Base-by-base conservation (phyloP, 164 flowering plant species). In the Magnolia sinica region DNA sequence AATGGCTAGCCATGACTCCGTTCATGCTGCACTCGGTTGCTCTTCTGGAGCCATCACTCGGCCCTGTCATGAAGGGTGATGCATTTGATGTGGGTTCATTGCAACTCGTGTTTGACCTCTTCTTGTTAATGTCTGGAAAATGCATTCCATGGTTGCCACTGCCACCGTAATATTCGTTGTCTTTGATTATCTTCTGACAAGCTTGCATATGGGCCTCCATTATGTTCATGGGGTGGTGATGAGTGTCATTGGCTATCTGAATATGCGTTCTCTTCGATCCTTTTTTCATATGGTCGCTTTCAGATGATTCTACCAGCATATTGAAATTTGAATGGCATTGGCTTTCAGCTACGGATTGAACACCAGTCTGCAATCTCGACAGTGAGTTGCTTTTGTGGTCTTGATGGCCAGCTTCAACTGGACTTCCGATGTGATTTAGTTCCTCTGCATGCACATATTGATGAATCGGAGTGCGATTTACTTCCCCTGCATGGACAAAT, bases 21-120 rank as follows among this genome's bases (percentile, higher is more conserved):
- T 66, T 76, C 61, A 73, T 77, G 27, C 63, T 66, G 58, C 73
- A 45, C 71, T 76, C 61, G 19, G 52, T 64, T 63, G 64, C 77
- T 59, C 16, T 71, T 70, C 23, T 50, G 50, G 31, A 16, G 9
- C 49, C 16, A 68, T 64, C 73, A 82, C 75, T 78, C 22, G 72
- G 24, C 22, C 74, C 76, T 61, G 74, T 68, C 13, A 63, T 59
- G 19, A 77, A 58, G 16, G 73, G 68, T 5, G 80, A 76, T 65
- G 74, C 63, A 76, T 78, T 76, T 9, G 86, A 74, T 61, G 73
- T 63, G 71, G 68, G 59, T 27, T 84, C 50, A 74, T 10, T 45
- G 31, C 82, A 78, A 27, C 55, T 81, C 68, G 83, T 87, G 52
- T 85, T 91, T 16, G 85, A 87, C 80, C 92, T 89, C 83, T 83